Base-by-base conservation (phyloP, 2,329 filamentous ascomycete genomes). In the Penicillium sp. region DNA sequence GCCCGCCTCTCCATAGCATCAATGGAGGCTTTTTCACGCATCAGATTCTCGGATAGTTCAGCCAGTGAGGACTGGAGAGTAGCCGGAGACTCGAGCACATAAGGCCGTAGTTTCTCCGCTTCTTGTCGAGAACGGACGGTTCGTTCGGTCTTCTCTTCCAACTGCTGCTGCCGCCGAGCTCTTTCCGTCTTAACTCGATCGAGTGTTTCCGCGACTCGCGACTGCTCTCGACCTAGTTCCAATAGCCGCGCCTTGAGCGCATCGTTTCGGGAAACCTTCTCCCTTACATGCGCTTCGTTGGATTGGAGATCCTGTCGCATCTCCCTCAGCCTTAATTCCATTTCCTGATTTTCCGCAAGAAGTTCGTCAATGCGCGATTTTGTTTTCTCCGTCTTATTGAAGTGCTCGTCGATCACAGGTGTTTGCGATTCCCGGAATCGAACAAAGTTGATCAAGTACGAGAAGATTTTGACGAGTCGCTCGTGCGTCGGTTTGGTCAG, bases 371-470 rank as follows among this genome's bases (percentile, higher is more conserved):
- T 97, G 61, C 89, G 86, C 52, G 88, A 81, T 77, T 96, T 97
- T 1, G 90, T 93, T 58, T 85, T 86, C 76, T 97, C 91, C 13
- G 90, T 86, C 68, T 91, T 93, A 80, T 96, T 94, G 79, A 94
- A 94, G 77, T 97, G 90, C 73, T 96, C 86, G 73, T 97, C 93
- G 63, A 97, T 96, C 31, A 94, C 86, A 39, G 82, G 81, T 1
- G 92, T 96, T 75, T 97, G 93, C 61, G 89, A 92, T 78, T 97
- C 93, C 67, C 94, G 89, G 78, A 97, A 99, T 53, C 94, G 88
- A 66, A 97, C 93, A 76, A 99, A 99, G 78, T 99, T 99, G 81
- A 99, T 99, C 63, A 97, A 85, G 76, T 97, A 97, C 64, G 91
- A 96, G 74, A 99, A 94, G 70, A 97, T 96, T 79, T 94, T 96